Evolutionary conservation across 148 eudicot genomes (phyloP).

Genomic region (Gaultheria prostrata): DNA sequence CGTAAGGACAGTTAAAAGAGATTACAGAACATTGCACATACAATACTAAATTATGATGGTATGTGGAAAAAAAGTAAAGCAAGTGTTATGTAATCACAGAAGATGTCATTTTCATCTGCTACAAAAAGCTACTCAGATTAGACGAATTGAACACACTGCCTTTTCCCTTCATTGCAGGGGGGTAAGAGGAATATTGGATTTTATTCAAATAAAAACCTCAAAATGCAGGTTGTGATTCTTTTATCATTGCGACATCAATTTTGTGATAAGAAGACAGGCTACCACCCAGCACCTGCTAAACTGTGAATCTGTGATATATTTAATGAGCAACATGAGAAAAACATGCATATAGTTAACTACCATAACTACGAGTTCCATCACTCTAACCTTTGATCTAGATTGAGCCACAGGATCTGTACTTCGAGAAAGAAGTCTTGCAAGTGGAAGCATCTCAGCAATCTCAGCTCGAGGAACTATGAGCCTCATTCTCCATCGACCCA

Average conservation of each 20-base stretch:
- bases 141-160: background rate
- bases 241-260: background rate
- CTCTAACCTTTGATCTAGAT: constrained; percentile 83
- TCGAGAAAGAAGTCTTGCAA: constrained; percentile 96
- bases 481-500: constrained; percentile 99
- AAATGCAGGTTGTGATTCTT: background rate
- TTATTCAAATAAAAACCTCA: background rate
- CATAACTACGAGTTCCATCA: background rate
- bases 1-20: background rate
- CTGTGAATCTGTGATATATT: background rate
- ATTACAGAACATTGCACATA: background rate
- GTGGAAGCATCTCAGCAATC: constrained; percentile 99
- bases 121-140: constrained; percentile 3
- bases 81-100: background rate
- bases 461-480: constrained; percentile 97
- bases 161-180: background rate
- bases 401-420: constrained; percentile 96
- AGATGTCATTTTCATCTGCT: background rate
- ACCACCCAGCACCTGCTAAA: background rate
- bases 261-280: constrained; percentile 3
- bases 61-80: background rate
- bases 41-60: background rate
- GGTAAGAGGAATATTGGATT: background rate
- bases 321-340: background rate
- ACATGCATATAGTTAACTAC: background rate